Base-by-base conservation (phyloP, 495 filamentous ascomycete genomes). In the Trichoderma orchidacearum region DNA sequence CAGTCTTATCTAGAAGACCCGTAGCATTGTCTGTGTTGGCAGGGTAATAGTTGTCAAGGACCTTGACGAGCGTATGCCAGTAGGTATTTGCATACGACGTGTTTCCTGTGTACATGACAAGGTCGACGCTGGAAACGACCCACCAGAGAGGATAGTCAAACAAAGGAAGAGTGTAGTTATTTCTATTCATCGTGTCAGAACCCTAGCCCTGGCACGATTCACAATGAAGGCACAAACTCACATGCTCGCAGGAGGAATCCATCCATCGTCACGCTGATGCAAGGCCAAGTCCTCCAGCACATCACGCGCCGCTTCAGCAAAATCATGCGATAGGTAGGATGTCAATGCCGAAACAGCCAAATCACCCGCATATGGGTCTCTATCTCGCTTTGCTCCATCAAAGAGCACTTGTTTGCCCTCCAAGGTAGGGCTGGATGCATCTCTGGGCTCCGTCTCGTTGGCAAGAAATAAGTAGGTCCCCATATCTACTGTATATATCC, bases 231-330 rank as follows among this genome's bases (percentile, higher is more conserved):
- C 1, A 35, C 27, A 50, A 28, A 63, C 68, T 58, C 48, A 65
- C 66, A 73, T 77, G 63, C 68, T 72, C 3, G 75, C 75, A 13
- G 75, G 75, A n/a, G 73, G 73, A 35, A 77, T 76, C 75, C 73
- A 77, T 3, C 75, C 75, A 63, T 77, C 73, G 3, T 58, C 60
- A 3, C 73, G 60, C 58, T 77, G 75, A 54, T 75, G 75, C 30
- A 68, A 58, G 0, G 71, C 72, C 15, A 77, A 58, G 59, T 77
- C 72, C 28, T 67, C 71, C 28, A 76, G 64, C 13, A 76, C 66
- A 54, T 76, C 74, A 5, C 65, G 59, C 5, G 67, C 55, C 2
- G 69, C 66, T 41, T 68, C 61, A 23, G 64, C 59, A 25, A 68
- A 63, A 57, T 73, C 61, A 30, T 74, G 73, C 17, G 68, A 70